Evolutionary conservation across 176 grass and related monocot species (phyloP).

Genomic region (Carex scoparia): DNA sequence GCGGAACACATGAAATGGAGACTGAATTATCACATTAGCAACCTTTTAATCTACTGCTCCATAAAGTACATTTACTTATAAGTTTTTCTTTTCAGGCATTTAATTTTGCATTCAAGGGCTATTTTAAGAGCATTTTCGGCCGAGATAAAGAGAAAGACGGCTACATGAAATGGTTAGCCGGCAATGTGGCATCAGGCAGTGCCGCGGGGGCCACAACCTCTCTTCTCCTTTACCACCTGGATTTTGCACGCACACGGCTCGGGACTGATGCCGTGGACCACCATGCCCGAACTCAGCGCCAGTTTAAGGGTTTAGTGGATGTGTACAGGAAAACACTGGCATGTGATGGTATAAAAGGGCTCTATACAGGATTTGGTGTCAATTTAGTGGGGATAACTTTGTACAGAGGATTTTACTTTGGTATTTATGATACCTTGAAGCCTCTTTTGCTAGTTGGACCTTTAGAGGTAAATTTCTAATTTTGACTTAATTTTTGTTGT

Average conservation of each 20-base stretch:
- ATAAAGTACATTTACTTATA: not conserved
- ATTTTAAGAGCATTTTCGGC: slow-evolving; percentile 74
- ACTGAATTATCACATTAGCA: not conserved
- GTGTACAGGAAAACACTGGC: slow-evolving; percentile 70
- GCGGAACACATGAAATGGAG: not conserved
- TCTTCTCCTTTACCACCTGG: slow-evolving; percentile 73
- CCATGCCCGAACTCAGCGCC: slow-evolving; percentile 35
- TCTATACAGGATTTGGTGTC: slow-evolving; percentile 81
- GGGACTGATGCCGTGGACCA: slow-evolving; percentile 74
- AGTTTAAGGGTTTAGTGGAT: slow-evolving; percentile 70
- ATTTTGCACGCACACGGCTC: slow-evolving; percentile 74
- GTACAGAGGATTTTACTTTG: slow-evolving; percentile 81
- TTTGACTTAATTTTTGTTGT: not conserved
- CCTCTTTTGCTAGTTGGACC: slow-evolving; percentile 72
- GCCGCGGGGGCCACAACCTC: slow-evolving; percentile 81
- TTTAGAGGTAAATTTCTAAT: slow-evolving; percentile 54
- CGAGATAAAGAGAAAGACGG: slow-evolving; percentile 56
- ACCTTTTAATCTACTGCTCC: not conserved
- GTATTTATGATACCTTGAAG: slow-evolving; percentile 86
- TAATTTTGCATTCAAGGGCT: slow-evolving; percentile 95
- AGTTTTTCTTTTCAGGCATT: slow-evolving; percentile 50
- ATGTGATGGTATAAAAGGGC: slow-evolving; percentile 60
- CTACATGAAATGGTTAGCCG: slow-evolving; percentile 57
- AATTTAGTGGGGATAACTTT: slow-evolving; percentile 84
- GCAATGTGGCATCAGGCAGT: slow-evolving; percentile 80